A percentile compares a stretch with the other conserved stretches of the same genome.
Conservation (phyloP, 176 grass and related monocot species). For the Raddia distichophylla region DNA sequence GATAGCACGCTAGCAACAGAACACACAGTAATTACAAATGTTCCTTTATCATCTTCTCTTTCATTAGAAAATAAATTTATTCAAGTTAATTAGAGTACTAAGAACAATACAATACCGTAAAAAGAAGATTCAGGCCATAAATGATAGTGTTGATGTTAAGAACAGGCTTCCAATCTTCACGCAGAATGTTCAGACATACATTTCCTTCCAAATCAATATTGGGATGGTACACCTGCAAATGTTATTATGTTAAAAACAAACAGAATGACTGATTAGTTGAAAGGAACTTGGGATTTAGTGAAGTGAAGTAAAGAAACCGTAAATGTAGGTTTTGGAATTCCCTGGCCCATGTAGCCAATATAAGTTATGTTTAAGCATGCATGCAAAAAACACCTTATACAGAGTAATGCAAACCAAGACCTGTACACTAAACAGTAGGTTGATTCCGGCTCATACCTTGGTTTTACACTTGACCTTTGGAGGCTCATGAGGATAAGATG, state of each 20-base stretch:
- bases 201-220: slow-evolving; percentile 95
- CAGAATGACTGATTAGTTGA: slow-evolving; percentile 4
- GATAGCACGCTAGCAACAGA: too few species aligned
- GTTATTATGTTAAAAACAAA: slow-evolving; percentile 28
- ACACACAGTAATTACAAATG: background rate
- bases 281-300: slow-evolving; percentile 10
- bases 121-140: slow-evolving; percentile 91
- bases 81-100: background rate
- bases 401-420: too few species aligned
- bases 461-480: slow-evolving; percentile 97
- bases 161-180: slow-evolving; percentile 94
- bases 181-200: slow-evolving; percentile 87
- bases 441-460: slow-evolving; percentile 57
- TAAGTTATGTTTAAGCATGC: too few species aligned
- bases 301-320: slow-evolving; percentile 2
- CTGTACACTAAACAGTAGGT: too few species aligned
- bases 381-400: too few species aligned
- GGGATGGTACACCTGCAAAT: slow-evolving; percentile 77
- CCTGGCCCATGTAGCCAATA: too few species aligned
- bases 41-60: background rate
- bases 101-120: slow-evolving; percentile 55
- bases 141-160: slow-evolving; percentile 87
- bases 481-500: slow-evolving; percentile 89
- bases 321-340: background rate
- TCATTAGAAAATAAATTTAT: background rate